Conservation (phyloP, 176 grass and related monocot genomes). For the Ensete ventricosum region DNA sequence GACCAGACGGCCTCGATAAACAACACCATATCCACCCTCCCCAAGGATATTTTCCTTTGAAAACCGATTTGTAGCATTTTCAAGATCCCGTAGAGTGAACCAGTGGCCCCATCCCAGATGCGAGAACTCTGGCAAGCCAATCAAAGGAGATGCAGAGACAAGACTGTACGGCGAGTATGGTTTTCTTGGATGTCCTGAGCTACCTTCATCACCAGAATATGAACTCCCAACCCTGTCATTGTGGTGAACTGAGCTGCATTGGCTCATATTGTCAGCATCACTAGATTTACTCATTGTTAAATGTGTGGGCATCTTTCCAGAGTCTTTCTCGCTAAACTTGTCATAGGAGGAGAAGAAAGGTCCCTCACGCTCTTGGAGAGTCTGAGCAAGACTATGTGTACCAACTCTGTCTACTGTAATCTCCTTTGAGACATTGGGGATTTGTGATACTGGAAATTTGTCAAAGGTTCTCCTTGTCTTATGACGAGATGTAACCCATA, state of each 20-base stretch:
- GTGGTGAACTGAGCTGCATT: constrained; percentile 68
- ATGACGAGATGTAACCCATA: constrained; percentile 50
- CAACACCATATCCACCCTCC: constrained; percentile 87
- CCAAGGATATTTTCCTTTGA: constrained; percentile 76
- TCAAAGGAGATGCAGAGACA: constrained; percentile 44
- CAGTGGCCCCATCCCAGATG: constrained; percentile 96
- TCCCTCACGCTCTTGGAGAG: constrained; percentile 18
- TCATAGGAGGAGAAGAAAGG: constrained; percentile 43
- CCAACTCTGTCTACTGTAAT: constrained; percentile 65
- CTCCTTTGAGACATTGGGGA: constrained; percentile 78
- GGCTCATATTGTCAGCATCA: constrained; percentile 61
- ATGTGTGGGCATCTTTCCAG: constrained; percentile 21
- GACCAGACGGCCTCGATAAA: constrained; percentile 57
- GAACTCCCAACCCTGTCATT: constrained; percentile 69
- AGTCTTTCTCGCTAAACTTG: constrained; percentile 37
- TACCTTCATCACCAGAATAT: constrained; percentile 64
- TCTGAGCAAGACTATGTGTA: constrained; percentile 25
- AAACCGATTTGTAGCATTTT: constrained; percentile 58
- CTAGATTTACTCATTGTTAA: constrained; percentile 47
- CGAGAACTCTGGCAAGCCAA: constrained; percentile 59
- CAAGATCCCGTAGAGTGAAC: constrained; percentile 91
- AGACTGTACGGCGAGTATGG: constrained; percentile 36
- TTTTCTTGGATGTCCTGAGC: constrained; percentile 45
- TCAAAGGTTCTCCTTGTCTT: constrained; percentile 35
- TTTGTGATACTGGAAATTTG: constrained; percentile 33